phyloP scores from a whole-genome alignment of 306 rosid species.

The Fagus sylvatica region DNA sequence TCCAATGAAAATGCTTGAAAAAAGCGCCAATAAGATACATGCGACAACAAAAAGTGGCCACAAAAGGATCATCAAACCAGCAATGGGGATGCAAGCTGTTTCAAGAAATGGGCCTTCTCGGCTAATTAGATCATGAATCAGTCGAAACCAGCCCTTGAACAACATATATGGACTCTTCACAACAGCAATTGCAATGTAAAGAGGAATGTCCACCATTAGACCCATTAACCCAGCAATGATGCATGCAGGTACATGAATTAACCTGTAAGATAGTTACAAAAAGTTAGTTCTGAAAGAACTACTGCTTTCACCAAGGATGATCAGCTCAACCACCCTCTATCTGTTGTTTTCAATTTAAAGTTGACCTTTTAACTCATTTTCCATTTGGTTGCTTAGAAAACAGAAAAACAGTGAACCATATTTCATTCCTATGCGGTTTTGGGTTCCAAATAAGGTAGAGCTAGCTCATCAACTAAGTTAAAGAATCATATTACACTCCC shows the following conservation, averaged over 20 bases:
- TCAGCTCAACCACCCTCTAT: background rate
- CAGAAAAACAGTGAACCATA: background rate
- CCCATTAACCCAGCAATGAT: slow-evolving; percentile 62
- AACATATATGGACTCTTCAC: slow-evolving; percentile 74
- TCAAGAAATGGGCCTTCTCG: slow-evolving; percentile 95
- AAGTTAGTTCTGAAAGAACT: background rate
- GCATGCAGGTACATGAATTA: slow-evolving; percentile 77
- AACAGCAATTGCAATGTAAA: slow-evolving; percentile 65
- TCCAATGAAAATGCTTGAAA: slow-evolving; percentile 72
- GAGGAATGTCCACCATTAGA: slow-evolving; percentile 61
- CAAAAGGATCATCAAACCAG: slow-evolving; percentile 78
- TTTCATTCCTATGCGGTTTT: background rate
- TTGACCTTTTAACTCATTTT: background rate
- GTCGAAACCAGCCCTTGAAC: slow-evolving; percentile 78
- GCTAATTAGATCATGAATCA: slow-evolving; percentile 65
- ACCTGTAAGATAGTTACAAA: slow-evolving; percentile 46
- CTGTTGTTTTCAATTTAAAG: background rate
- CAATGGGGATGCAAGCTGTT: slow-evolving; percentile 83
- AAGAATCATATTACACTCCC: background rate
- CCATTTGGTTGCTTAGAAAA: background rate
- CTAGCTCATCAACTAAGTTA: background rate
- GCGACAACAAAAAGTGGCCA: slow-evolving; percentile 86
- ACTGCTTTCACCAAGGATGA: background rate
- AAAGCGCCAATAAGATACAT: slow-evolving; percentile 56
- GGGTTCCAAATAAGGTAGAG: background rate